A percentile compares a stretch with the other conserved stretches of the same genome.
phyloP scores from a whole-genome alignment of 495 filamentous ascomycete species.

The Podospora bellae-mahoneyi region DNA sequence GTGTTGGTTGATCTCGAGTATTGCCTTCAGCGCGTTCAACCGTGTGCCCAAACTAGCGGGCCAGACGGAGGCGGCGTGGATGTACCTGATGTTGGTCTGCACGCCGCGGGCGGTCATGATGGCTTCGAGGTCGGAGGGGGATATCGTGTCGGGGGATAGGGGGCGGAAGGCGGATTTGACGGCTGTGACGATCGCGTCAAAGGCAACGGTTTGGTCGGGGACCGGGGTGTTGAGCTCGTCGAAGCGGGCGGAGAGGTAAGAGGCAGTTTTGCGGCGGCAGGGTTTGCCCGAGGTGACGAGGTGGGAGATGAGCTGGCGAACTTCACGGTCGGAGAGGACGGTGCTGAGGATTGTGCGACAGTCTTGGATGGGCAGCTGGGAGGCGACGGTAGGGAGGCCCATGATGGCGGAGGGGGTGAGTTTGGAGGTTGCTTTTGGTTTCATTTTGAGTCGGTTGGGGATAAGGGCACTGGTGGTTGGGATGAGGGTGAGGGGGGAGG shows the following conservation, averaged over 20 bases:
- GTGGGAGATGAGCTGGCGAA: not conserved
- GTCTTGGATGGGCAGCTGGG: not conserved
- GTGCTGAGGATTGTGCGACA: not conserved
- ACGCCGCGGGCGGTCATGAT: not conserved
- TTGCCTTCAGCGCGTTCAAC: constrained; percentile 2
- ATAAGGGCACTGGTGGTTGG: not conserved
- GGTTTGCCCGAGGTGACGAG: not conserved
- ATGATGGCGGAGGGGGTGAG: constrained; percentile 1
- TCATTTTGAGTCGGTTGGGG: not conserved
- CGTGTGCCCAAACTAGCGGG: constrained; percentile 3
- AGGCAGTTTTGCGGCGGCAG: not conserved
- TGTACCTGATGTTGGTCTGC: constrained; percentile 1
- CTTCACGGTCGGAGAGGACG: constrained; percentile 10
- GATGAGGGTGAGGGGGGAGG: not conserved
- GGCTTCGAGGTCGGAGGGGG: not conserved
- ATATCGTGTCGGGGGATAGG: not conserved
- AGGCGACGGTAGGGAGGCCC: constrained; percentile 1
- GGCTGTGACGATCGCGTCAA: not conserved
- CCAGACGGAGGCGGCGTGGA: constrained; percentile 6
- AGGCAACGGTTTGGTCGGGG: not conserved
- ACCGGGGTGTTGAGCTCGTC: not conserved
- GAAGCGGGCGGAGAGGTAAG: not conserved
- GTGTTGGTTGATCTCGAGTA: constrained; percentile 5
- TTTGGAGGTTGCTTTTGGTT: not conserved
- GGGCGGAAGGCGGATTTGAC: not conserved